These are phyloP conservation scores for Euphorbia pulcherrima DNA, from an alignment of 345 rosid species.

Conservation along the genomic window DNA sequence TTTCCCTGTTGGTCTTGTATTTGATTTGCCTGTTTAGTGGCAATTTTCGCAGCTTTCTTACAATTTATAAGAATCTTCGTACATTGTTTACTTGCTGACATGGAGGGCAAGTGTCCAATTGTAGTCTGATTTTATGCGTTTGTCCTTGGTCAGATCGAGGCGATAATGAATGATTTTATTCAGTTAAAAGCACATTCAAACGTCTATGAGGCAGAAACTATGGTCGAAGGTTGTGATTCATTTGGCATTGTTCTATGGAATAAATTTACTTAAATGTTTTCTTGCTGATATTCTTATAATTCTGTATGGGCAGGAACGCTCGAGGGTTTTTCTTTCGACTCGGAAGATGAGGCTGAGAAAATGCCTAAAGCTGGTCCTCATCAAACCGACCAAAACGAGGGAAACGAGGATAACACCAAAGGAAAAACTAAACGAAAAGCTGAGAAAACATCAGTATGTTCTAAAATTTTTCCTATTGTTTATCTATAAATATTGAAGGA, in stretches of 20 bases:
- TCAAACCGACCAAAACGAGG: conserved; percentile 52
- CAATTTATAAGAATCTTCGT: not conserved
- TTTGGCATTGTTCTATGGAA: not conserved
- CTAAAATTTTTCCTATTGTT: conserved; percentile 5
- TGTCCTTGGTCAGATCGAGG: conserved; percentile 57
- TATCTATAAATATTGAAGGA: not conserved
- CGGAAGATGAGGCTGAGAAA: conserved; percentile 79
- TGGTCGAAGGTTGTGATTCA: conserved; percentile 74
- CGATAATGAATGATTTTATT: conserved; percentile 87
- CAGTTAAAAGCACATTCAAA: conserved; percentile 81
- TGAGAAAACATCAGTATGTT: conserved; percentile 55
- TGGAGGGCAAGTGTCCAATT: not conserved
- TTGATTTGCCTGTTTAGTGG: not conserved
- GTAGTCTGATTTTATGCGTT: not conserved
- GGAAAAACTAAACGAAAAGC: conserved; percentile 58
- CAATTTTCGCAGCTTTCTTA: not conserved
- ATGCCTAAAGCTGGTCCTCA: conserved; percentile 40
- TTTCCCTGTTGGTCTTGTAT: conserved; percentile 5
- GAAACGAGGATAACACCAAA: conserved; percentile 38
- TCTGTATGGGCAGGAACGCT: conserved; percentile 58
- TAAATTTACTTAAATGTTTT: not conserved
- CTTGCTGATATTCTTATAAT: conserved; percentile 1
- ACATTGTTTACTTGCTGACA: not conserved
- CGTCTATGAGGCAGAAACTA: conserved; percentile 81
- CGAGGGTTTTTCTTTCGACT: conserved; percentile 75